Evolutionary conservation across 2,329 filamentous ascomycete genomes (phyloP).

Genomic region (Tolypocladium album): DNA sequence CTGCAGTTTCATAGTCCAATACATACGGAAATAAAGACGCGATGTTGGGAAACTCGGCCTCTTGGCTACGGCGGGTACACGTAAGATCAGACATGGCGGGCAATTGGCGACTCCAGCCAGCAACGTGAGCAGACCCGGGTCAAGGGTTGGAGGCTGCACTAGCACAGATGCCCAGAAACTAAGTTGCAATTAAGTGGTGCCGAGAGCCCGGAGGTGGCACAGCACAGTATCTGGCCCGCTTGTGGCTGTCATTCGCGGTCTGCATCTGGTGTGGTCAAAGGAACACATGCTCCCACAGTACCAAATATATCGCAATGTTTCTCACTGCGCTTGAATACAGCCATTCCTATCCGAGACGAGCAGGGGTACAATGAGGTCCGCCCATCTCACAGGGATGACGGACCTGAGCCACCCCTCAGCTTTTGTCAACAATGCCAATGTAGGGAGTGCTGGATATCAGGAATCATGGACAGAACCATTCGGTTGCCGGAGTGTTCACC

Average conservation of each 20-base stretch:
- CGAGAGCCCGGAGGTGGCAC: neutral
- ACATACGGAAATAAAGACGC: neutral
- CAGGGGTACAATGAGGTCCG: no score
- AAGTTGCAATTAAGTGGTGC: neutral
- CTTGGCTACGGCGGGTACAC: neutral
- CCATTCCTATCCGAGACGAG: no score
- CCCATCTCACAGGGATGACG: no score
- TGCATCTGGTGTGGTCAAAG: no score
- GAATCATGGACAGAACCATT: neutral
- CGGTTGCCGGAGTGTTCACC: neutral
- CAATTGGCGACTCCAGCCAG: neutral
- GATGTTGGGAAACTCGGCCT: neutral
- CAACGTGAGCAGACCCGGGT: neutral
- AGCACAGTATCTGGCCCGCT: no score
- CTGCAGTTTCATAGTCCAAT: neutral
- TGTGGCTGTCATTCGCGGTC: no score
- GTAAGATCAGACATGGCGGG: neutral
- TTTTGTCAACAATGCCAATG: no score
- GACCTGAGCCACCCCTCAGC: no score
- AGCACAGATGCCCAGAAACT: neutral
- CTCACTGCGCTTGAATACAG: no score
- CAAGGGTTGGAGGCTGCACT: neutral
- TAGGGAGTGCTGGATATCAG: neutral
- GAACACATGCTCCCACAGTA: no score
- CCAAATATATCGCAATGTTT: no score